A percentile compares a stretch with the other conserved stretches of the same genome.
Evolutionary conservation across 495 filamentous ascomycete genomes (phyloP).

Genomic region (Jackrogersella multiformis): DNA sequence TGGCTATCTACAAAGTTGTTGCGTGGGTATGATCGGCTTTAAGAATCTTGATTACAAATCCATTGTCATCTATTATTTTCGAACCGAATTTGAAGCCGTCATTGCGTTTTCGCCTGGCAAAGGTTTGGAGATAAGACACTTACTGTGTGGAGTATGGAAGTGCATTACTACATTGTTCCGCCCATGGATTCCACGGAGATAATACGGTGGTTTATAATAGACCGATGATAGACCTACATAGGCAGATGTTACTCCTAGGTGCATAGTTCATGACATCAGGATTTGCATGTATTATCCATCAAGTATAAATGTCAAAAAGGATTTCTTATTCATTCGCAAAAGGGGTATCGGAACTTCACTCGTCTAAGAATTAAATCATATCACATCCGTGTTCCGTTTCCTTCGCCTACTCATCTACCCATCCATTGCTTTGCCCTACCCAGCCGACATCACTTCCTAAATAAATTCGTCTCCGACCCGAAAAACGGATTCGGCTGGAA

Average conservation of each 20-base stretch:
- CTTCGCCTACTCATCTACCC: not conserved
- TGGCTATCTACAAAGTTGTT: not conserved
- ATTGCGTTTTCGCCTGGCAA: not conserved
- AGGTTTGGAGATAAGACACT: too few relatives aligned
- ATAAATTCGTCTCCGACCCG: constrained; percentile 44
- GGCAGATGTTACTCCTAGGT: too few relatives aligned
- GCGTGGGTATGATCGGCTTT: constrained; percentile 1
- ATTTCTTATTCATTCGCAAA: constrained; percentile 15
- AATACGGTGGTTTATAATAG: too few relatives aligned
- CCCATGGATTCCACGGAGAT: not conserved
- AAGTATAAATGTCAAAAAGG: too few relatives aligned
- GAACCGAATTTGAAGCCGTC: not conserved
- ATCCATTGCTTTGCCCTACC: not conserved
- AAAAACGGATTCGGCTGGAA: constrained; percentile 55
- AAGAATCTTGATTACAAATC: constrained; percentile 5
- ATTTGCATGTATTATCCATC: too few relatives aligned
- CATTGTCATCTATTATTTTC: not conserved
- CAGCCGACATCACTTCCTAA: constrained; percentile 30
- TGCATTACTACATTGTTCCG: not conserved
- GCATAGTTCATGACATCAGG: too few relatives aligned
- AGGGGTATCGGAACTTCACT: constrained; percentile 17
- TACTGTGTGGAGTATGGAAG: too few relatives aligned
- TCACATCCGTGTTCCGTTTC: not conserved
- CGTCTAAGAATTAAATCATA: not conserved
- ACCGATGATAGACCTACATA: too few relatives aligned